Evolutionary conservation across 805 yeast genomes (phyloP).

Genomic region (Teunomyces panamensis): DNA sequence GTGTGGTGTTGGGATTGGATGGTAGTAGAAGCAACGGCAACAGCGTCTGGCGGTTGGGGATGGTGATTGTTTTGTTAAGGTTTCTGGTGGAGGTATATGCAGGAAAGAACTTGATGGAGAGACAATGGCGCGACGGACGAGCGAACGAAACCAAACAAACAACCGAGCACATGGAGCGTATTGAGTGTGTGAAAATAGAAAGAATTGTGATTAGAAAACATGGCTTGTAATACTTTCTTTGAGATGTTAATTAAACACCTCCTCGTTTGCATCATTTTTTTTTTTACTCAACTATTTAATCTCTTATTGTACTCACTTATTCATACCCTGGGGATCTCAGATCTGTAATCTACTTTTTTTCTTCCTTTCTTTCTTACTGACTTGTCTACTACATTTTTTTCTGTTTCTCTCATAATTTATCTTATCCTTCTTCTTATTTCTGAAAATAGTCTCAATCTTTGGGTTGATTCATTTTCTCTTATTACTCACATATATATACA

Average conservation of each 20-base stretch:
- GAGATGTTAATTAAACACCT: not conserved
- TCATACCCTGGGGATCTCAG: too few species aligned
- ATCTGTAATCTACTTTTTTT: too few species aligned
- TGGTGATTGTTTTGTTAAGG: constrained; percentile 2
- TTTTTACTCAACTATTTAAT: not conserved
- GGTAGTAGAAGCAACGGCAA: not conserved
- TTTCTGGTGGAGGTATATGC: constrained; percentile 1
- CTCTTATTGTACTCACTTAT: too few species aligned
- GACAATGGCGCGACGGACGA: not conserved
- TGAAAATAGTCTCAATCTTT: too few species aligned
- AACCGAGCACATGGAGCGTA: too few species aligned
- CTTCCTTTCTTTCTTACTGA: too few species aligned
- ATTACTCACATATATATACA: not conserved
- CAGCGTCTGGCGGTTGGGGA: not conserved
- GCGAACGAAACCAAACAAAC: too few species aligned
- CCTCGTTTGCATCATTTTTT: not conserved
- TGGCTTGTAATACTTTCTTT: too few species aligned
- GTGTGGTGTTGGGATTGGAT: not conserved
- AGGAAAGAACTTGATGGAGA: not conserved
- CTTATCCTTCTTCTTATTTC: not conserved
- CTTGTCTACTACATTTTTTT: too few species aligned
- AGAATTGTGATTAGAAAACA: too few species aligned
- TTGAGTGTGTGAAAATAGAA: not conserved
- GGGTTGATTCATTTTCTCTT: not conserved
- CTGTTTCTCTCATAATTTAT: too few species aligned